These are phyloP conservation scores for Termitomyces sp. DNA, from an alignment of 768 basidiomycete genomes.

Conservation along the genomic window DNA sequence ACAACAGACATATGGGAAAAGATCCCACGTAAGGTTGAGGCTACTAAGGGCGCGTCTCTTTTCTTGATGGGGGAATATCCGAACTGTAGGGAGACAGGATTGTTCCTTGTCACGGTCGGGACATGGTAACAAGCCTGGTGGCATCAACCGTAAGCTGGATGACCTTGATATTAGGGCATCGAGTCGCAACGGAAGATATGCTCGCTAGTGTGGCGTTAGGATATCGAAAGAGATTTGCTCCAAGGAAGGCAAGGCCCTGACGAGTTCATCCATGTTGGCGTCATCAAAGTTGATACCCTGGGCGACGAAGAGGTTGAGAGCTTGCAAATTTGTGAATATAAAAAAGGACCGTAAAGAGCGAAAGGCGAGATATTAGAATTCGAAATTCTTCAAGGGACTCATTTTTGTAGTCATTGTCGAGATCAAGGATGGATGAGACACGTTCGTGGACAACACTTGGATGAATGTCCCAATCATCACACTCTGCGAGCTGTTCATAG, in stretches of 20 bases:
- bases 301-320: neutral
- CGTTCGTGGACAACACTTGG: neutral
- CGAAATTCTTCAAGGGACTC: neutral
- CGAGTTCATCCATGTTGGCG: neutral
- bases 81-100: neutral
- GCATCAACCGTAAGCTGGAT: neutral
- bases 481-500: neutral
- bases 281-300: neutral
- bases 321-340: neutral
- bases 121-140: neutral
- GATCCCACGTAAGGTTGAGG: neutral
- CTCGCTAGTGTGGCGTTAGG: neutral
- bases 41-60: neutral
- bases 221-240: neutral
- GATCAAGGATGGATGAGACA: neutral
- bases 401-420: neutral
- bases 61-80: neutral
- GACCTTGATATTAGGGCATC: neutral
- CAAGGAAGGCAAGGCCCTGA: neutral
- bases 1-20: neutral
- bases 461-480: neutral
- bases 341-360: neutral
- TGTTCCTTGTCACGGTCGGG: neutral
- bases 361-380: neutral
- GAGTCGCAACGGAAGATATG: neutral